Conservation (phyloP, 257 asterid genomes). For the Solanum piurae region DNA sequence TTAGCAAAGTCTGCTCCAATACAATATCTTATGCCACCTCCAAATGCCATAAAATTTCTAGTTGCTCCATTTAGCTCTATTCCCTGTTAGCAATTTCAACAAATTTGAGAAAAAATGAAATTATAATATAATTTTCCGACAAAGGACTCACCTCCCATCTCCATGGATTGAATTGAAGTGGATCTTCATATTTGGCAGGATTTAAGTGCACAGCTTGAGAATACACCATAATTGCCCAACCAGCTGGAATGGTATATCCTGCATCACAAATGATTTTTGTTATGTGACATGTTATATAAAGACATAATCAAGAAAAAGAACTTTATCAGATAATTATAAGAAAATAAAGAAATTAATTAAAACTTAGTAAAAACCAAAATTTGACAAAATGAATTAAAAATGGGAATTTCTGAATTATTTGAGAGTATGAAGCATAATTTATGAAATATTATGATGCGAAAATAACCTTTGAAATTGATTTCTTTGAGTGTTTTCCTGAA, state of each 20-base stretch:
- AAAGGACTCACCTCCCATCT: constrained; percentile 66
- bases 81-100: constrained; percentile 25
- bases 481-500: constrained; percentile 71
- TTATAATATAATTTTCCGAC: background rate
- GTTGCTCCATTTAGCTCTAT: constrained; percentile 55
- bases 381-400: no score
- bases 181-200: constrained; percentile 58
- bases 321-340: no score
- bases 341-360: no score
- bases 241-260: constrained; percentile 82
- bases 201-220: constrained; percentile 41
- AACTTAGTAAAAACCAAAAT: no score
- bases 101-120: no score
- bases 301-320: no score
- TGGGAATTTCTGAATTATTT: no score
- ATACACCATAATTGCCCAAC: constrained; percentile 11
- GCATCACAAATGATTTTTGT: constrained; percentile 9
- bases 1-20: constrained; percentile 83
- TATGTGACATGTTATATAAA: no score
- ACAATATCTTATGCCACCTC: constrained; percentile 86
- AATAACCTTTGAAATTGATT: constrained; percentile 51
- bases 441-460: background rate
- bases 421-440: background rate
- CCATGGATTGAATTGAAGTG: constrained; percentile 84
- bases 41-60: constrained; percentile 86